Base-by-base conservation (phyloP, 1,284 basidiomycete species). In the Ceratobasidium sp. region DNA sequence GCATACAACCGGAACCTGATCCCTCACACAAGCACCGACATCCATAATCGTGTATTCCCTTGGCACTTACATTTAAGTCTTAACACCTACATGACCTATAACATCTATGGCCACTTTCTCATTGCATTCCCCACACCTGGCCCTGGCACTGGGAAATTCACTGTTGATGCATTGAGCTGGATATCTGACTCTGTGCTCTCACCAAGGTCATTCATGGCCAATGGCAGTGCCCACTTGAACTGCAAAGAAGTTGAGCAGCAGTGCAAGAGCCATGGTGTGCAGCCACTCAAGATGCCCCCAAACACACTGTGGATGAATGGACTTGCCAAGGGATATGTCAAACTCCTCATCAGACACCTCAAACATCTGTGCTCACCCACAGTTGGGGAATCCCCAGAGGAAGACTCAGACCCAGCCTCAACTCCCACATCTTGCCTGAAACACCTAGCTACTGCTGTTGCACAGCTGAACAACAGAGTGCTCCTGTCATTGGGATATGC, bases 271-370 rank as follows among this genome's bases (percentile, higher is more conserved):
- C 18, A n/a, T 20, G 27, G 54, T 0, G 81, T 81, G 2, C 77
- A 81, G 6, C 78, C 79, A 2, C 79, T 84, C 0, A 76, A 83
- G 0, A 79, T 82, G 0, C 77, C 85, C 0, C 83, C 85, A 20
- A 87, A 87, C 76, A 83, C 86, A 5, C 84, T 85, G 1, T 87
- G 85, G 84, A 77, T 86, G 7, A 86, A 86, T 38, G 83, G 86
- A 0, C 81, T 87, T 0, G 80, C 86, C 0, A 83, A 86, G 62
- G 83, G 82, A 6, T 78, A 55, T 27, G 81, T 0, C 65, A 80
- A 81, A 23, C 38, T 65, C 59, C 70, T 88, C 2, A 77, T 86
- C 0, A 78, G 82, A 14, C 35, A 80, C 0, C 78, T 86, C 2
- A 81, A 82, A 30, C 60, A 82, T 0, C 69, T 86, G 0, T 86